Conservation (phyloP, 345 rosid species). For the Punica granatum region DNA sequence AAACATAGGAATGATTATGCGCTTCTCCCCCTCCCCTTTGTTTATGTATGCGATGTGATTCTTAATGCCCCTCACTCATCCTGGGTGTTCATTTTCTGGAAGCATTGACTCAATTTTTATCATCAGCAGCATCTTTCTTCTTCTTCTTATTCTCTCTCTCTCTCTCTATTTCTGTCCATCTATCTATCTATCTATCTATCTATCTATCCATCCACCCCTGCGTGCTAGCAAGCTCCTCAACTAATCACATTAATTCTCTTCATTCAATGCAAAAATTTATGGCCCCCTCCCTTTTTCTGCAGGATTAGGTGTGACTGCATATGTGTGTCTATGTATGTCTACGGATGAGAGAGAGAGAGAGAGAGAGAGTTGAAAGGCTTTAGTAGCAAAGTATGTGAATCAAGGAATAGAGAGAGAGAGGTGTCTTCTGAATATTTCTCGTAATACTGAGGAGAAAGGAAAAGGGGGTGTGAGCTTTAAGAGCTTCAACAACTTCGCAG, state of each 20-base stretch:
- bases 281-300: conserved; percentile 32
- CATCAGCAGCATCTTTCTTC: too few relatives aligned
- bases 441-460: too few relatives aligned
- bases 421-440: neutral
- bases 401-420: neutral
- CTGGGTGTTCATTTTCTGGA: neutral
- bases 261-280: conserved; percentile 47
- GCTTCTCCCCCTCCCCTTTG: neutral
- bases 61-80: neutral
- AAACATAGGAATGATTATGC: neutral
- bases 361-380: neutral
- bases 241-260: conserved; percentile 65
- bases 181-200: neutral
- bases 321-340: neutral
- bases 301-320: conserved; percentile 43
- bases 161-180: neutral
- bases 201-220: neutral
- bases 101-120: too few relatives aligned
- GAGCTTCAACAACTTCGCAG: conserved; percentile 34
- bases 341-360: neutral
- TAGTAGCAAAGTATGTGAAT: conserved; percentile 7
- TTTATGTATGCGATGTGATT: neutral
- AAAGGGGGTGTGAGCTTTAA: conserved; percentile 8
- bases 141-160: conserved; percentile 1
- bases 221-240: conserved; percentile 38